phyloP scores from a whole-genome alignment of 495 filamentous ascomycete genomes.

The Podospora tetraspora region DNA sequence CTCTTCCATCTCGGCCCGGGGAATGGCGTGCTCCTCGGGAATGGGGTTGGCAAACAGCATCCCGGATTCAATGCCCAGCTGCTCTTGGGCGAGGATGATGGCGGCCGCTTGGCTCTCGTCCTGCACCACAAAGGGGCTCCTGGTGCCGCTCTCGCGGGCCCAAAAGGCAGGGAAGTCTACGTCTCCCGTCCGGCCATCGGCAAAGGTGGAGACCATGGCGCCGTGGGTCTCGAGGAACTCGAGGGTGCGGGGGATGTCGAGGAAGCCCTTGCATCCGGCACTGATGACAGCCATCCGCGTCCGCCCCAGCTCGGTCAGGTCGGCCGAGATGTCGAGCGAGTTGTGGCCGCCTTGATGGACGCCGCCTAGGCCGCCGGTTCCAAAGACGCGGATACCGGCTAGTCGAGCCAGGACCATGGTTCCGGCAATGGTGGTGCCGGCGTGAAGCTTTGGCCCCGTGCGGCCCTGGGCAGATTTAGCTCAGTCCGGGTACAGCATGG shows the following conservation, averaged over 20 bases:
- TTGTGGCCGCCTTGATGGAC: slow-evolving; percentile 87
- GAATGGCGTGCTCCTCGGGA: slow-evolving; percentile 62
- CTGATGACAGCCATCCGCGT: slow-evolving; percentile 85
- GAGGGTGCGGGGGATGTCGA: slow-evolving; percentile 84
- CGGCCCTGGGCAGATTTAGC: slow-evolving; percentile 44
- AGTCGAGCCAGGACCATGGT: slow-evolving; percentile 86
- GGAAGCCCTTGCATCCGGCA: slow-evolving; percentile 90
- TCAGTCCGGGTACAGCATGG: neutral
- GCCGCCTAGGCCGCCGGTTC: slow-evolving; percentile 77
- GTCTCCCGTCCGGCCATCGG: slow-evolving; percentile 55
- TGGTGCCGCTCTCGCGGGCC: slow-evolving; percentile 74
- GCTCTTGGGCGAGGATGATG: slow-evolving; percentile 58
- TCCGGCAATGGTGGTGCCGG: slow-evolving; percentile 87
- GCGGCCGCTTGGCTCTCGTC: slow-evolving; percentile 77
- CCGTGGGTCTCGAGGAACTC: slow-evolving; percentile 96
- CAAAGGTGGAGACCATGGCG: slow-evolving; percentile 80
- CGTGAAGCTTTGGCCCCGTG: slow-evolving; percentile 62
- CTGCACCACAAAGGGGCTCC: slow-evolving; percentile 67
- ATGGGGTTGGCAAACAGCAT: slow-evolving; percentile 87
- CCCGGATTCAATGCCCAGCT: slow-evolving; percentile 63
- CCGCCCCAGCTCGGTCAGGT: slow-evolving; percentile 89
- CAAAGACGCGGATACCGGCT: slow-evolving; percentile 89
- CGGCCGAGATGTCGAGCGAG: slow-evolving; percentile 89
- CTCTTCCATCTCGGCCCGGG: slow-evolving; percentile 64
- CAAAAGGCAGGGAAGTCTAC: slow-evolving; percentile 89